These are phyloP conservation scores for Aureobasidium namibiae DNA, from an alignment of 2,329 filamentous ascomycete genomes.

Conservation along the genomic window DNA sequence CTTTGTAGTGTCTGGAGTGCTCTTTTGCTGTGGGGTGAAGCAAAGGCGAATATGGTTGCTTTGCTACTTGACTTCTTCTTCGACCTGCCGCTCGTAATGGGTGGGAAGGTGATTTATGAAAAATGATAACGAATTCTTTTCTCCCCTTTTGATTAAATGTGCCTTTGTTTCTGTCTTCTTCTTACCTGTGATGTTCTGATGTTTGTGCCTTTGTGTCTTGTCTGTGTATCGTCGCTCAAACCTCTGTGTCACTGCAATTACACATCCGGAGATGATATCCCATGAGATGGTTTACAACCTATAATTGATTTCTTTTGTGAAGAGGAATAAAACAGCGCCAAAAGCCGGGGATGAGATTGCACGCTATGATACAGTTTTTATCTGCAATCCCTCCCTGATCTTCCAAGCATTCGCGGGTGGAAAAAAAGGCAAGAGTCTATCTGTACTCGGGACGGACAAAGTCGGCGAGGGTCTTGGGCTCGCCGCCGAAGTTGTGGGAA, in stretches of 20 bases:
- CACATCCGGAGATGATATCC: no score
- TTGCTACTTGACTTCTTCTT: not conserved
- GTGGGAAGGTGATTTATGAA: not conserved
- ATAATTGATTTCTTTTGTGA: not conserved
- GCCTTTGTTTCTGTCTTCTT: not conserved
- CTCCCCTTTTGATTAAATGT: no score
- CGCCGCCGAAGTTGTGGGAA: slow-evolving; percentile 52
- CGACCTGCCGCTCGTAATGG: not conserved
- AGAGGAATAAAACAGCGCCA: not conserved
- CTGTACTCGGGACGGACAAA: slow-evolving; percentile 92
- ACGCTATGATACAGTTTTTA: slow-evolving; percentile 4
- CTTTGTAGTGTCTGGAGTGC: not conserved
- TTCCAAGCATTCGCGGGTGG: not conserved
- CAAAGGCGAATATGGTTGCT: not conserved
- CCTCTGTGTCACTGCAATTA: no score
- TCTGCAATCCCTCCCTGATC: not conserved
- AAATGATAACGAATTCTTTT: not conserved
- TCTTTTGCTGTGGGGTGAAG: no score
- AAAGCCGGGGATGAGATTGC: slow-evolving; percentile 7
- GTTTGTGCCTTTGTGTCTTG: not conserved
- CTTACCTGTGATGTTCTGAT: not conserved
- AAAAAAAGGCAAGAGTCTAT: slow-evolving; percentile 42
- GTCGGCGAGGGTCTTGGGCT: slow-evolving; percentile 95
- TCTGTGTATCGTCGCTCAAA: no score
- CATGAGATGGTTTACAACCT: not conserved